Percentiles rank a stretch among this genome's conserved stretches.
Conservation (phyloP, 1,284 basidiomycete genomes). For the Ustilago loliicola region DNA sequence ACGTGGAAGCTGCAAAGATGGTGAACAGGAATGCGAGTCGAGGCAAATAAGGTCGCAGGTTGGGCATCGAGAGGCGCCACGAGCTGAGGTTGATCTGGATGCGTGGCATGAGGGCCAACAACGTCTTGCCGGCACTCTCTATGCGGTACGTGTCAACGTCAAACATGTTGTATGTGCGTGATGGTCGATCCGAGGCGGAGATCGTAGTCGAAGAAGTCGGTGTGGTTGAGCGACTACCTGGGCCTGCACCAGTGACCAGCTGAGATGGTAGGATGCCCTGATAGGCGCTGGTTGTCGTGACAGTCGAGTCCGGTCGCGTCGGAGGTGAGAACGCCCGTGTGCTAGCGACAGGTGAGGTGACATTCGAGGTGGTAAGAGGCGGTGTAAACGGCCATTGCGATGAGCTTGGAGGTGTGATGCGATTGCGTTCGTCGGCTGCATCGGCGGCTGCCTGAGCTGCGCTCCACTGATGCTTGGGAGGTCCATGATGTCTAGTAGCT, state of each 20-base stretch:
- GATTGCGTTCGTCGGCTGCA: conserved; percentile 36
- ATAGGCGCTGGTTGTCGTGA: conserved; percentile 17
- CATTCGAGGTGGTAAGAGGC: conserved; percentile 45
- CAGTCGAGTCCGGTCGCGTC: conserved; percentile 41
- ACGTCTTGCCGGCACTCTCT: conserved; percentile 24
- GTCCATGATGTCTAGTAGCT: conserved; percentile 25
- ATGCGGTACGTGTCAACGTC: conserved; percentile 45
- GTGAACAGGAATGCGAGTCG: conserved; percentile 54
- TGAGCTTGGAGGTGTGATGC: conserved; percentile 33
- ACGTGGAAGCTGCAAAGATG: conserved; percentile 62
- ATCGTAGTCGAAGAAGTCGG: conserved; percentile 33
- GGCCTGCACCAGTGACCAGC: conserved; percentile 23
- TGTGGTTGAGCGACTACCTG: conserved; percentile 38
- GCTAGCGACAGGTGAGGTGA: conserved; percentile 43
- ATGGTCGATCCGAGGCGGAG: conserved; percentile 20
- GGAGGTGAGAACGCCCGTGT: conserved; percentile 48
- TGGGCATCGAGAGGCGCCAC: conserved; percentile 45
- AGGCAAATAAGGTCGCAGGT: conserved; percentile 58
- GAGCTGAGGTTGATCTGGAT: conserved; percentile 48
- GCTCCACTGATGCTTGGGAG: conserved; percentile 59
- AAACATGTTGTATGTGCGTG: conserved; percentile 30
- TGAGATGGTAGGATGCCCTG: conserved; percentile 53
- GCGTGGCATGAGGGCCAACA: conserved; percentile 34
- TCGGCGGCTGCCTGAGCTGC: conserved; percentile 59
- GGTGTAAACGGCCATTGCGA: conserved; percentile 48